These are phyloP conservation scores for Coniella lustricola DNA, from an alignment of 2,329 filamentous ascomycete genomes.

Conservation along the genomic window DNA sequence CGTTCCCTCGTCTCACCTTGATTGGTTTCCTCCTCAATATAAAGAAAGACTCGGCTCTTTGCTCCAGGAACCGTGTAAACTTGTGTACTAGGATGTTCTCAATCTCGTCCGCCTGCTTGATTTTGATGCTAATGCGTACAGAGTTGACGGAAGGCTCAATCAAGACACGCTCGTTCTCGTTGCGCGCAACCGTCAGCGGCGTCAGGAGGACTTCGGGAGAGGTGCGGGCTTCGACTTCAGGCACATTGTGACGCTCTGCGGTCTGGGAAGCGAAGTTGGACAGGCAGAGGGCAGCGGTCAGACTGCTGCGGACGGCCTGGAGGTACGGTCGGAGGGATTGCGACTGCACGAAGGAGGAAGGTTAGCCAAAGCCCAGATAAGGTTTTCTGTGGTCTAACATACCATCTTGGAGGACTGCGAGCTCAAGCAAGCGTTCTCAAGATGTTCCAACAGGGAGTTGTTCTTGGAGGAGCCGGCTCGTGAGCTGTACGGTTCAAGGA, in stretches of 20 bases:
- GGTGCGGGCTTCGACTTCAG: slow-evolving; percentile 87
- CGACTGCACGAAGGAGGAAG: slow-evolving; percentile 49
- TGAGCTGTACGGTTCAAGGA: slow-evolving; percentile 2
- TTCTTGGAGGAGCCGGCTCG: slow-evolving; percentile 7
- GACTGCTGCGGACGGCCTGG: slow-evolving; percentile 87
- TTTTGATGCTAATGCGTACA: slow-evolving; percentile 94
- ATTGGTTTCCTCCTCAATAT: slow-evolving; percentile 92
- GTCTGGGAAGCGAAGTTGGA: slow-evolving; percentile 98
- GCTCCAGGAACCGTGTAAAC: slow-evolving; percentile 93
- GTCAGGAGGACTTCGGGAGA: slow-evolving; percentile 93
- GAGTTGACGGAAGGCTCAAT: slow-evolving; percentile 98
- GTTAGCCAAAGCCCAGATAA: slow-evolving; percentile 19
- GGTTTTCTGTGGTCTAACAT: not conserved
- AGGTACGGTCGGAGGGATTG: slow-evolving; percentile 96
- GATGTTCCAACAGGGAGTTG: slow-evolving; percentile 9
- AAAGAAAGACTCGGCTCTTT: slow-evolving; percentile 94
- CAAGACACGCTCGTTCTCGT: slow-evolving; percentile 93
- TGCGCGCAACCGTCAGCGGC: slow-evolving; percentile 82
- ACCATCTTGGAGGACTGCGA: slow-evolving; percentile 8
- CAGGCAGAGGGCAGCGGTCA: slow-evolving; percentile 87
- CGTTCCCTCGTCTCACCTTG: slow-evolving; percentile 52
- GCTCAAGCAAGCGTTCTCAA: slow-evolving; percentile 4
- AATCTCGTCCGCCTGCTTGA: slow-evolving; percentile 99
- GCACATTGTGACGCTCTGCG: slow-evolving; percentile 94
- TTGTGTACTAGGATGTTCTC: slow-evolving; percentile 98